Conservation (phyloP, 1,284 basidiomycete genomes). For the Tetrapyrgos nigripes region DNA sequence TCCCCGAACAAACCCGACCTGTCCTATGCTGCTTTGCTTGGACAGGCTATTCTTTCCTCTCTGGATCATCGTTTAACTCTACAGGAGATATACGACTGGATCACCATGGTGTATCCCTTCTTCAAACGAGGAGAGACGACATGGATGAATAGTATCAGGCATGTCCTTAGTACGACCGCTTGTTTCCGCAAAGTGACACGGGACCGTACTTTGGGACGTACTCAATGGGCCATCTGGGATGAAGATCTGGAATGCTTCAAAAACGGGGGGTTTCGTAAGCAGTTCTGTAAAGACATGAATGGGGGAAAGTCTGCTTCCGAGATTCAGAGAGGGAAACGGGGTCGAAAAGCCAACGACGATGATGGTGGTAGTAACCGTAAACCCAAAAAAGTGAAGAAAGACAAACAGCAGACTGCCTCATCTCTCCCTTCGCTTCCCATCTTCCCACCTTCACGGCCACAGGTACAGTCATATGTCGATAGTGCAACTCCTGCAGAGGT, state of each 20-base stretch:
- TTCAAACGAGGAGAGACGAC: slow-evolving; percentile 95
- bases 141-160: slow-evolving; percentile 93
- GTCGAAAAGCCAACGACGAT: slow-evolving; percentile 46
- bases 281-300: slow-evolving; percentile 69
- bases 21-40: slow-evolving; percentile 95
- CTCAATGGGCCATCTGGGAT: slow-evolving; percentile 80
- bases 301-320: slow-evolving; percentile 40
- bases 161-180: slow-evolving; percentile 85
- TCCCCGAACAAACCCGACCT: slow-evolving; percentile 78
- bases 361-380: slow-evolving; percentile 28
- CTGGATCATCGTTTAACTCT: slow-evolving; percentile 86
- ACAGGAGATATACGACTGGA: slow-evolving; percentile 96
- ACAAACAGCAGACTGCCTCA: slow-evolving; percentile 12
- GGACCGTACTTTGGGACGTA: slow-evolving; percentile 71
- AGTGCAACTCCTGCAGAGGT: slow-evolving; percentile 61
- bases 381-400: slow-evolving; percentile 21
- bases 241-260: slow-evolving; percentile 74
- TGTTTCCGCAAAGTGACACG: slow-evolving; percentile 76
- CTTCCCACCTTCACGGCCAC: slow-evolving; percentile 59
- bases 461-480: slow-evolving; percentile 75
- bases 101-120: slow-evolving; percentile 91
- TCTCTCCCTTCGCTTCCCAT: slow-evolving; percentile 49
- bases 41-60: slow-evolving; percentile 91
- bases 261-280: slow-evolving; percentile 73
- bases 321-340: slow-evolving; percentile 35